Evolutionary conservation across 1,139 yeast species (phyloP), one percentile per base, ranked within the genome.

Genomic region (Yamadazyma dushanensis): DNA sequence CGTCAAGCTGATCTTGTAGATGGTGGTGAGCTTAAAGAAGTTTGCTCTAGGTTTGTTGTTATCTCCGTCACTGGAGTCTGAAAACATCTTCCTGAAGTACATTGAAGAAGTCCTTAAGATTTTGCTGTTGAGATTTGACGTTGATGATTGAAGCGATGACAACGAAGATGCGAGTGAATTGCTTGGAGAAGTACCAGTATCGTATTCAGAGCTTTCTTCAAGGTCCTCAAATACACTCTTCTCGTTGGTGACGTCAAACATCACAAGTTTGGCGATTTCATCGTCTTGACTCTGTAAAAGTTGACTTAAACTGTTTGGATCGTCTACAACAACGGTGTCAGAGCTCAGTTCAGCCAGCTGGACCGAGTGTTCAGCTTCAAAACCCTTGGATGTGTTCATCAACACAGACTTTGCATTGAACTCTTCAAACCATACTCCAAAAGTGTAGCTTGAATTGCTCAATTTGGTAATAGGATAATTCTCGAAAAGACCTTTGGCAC

Each of bases 121-220:
- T 32, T 57, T 57, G 26, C 57, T 45, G 39, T 63, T 63, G 15
- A 67, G 46, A 3, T 67, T 50, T 1, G 68, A 50, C 0, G 71
- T 56, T 2, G 69, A 53, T 0, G 66, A 59, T 7, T 62, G 48
- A 24, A 66, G 47, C 25, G 68, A 63, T 13, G 63, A 56, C 16
- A 67, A 39, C 7, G 74, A 68, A 1, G 74, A 68, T 5, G 70
- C 54, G 25, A 69, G 51, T 57, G 66, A 66, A 25, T 56, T 56
- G 19, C 51, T 40, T 29, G 42, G 38, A 4, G 67, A 59, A 15
- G 49, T 51, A 9, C 58, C 50, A 9, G 39, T 26, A 7, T 51
- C 56, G 27, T 42, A 42, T 9, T 47, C 51, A 16, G 49, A 46
- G 22, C 36, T 14, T 35, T 54, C 40, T 27, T 49, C 56, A 8